phyloP scores from a whole-genome alignment of 805 yeast species.

The Lachancea thermotolerans region DNA sequence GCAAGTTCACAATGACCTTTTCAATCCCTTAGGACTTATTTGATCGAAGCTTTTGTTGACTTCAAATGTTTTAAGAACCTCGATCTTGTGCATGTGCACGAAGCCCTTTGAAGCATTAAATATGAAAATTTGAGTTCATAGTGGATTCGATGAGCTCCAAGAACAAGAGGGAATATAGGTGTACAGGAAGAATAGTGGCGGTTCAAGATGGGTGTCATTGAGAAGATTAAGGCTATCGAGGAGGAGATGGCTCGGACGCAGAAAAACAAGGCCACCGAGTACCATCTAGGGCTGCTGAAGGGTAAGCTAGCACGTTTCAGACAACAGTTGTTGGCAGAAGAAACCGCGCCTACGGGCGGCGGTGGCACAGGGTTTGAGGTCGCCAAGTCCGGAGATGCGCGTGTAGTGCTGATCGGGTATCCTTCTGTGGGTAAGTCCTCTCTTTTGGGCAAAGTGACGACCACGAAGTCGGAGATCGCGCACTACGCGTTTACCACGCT shows the following conservation, averaged over 20 bases:
- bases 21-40: too few species aligned
- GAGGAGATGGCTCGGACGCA: conserved; percentile 93
- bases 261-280: conserved; percentile 96
- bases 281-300: conserved; percentile 87
- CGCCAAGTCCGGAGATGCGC: conserved; percentile 90
- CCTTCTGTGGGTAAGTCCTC: conserved; percentile 98
- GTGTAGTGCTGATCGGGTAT: conserved; percentile 91
- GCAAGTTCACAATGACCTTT: too few species aligned
- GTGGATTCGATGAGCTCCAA: not conserved
- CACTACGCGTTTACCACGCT: conserved; percentile 92
- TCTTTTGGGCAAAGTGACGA: conserved; percentile 79
- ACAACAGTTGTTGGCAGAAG: conserved; percentile 86
- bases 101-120: too few species aligned
- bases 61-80: too few species aligned
- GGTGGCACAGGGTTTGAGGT: conserved; percentile 93
- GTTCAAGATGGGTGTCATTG: conserved; percentile 36
- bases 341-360: conserved; percentile 56
- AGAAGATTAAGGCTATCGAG: conserved; percentile 82
- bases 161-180: not conserved
- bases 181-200: too few species aligned
- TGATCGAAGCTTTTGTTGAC: too few species aligned
- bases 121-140: too few species aligned
- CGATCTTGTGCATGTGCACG: too few species aligned
- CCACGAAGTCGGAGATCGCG: conserved; percentile 92
- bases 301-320: conserved; percentile 92